Base-by-base conservation (phyloP, 2,329 filamentous ascomycete genomes). In the Beauveria sp. region DNA sequence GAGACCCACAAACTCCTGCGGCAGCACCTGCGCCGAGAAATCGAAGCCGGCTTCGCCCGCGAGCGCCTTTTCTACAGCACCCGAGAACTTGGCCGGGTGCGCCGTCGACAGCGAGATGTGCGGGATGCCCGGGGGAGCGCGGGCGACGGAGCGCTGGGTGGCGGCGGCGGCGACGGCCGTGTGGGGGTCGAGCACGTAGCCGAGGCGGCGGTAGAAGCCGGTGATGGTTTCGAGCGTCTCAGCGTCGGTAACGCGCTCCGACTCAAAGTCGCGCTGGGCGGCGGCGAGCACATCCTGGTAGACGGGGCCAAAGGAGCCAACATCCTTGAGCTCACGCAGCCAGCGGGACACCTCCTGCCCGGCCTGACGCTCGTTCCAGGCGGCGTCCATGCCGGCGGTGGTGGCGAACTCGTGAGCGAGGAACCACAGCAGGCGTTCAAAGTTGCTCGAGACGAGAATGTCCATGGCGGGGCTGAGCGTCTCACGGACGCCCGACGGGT, bases 391-490 rank as follows among this genome's bases (percentile, higher is more conserved):
- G 56, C 83, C 83, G 4, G 80, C 79, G 14, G 73, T 78, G 7
- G 77, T 71, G 20, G 85, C 86, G 63, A 86, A 88, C 67, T 89
- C 83, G 76, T 91, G 90, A 1, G 91, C 88, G 30, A 98, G 80
- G 80, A 91, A 97, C 93, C 93, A 98, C 12, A 99, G 81, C 5
- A 99, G 81, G 38, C 95, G 86, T 80, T 99, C 95, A 72, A 99
- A 98, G 79, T 99, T 99, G 73, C 89, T 95, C 26, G 89, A 93
- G 14, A 98, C 93, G 3, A 98, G 81, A 66, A 98, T 98, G 74
- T 99, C 95, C 95, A 99, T 98, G 51, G 95, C 95, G 0, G 95
- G 95, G 67, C 89, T 92, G 57, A 96, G 83, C 0, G 95, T 99
- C 77, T 96, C 93, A 77, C 91, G 93, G 64, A 93, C 91, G 43